A percentile compares a stretch with the other conserved stretches of the same genome.
Evolutionary conservation across 2,329 filamentous ascomycete genomes (phyloP).

Genomic region (Colletotrichum agaves): DNA sequence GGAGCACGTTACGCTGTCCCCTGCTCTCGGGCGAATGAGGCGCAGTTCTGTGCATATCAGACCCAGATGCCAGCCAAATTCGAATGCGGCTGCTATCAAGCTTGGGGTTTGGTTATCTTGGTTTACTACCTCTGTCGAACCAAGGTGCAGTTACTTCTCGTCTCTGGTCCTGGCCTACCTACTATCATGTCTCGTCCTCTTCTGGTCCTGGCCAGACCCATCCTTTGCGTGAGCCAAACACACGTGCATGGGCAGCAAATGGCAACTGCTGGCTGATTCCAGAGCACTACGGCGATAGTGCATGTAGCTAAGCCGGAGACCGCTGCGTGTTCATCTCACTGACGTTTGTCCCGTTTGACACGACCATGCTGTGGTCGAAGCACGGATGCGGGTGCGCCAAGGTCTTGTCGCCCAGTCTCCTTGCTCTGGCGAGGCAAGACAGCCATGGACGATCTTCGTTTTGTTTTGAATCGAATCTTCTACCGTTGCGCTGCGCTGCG

Average conservation of each 20-base stretch:
- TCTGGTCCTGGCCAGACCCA: no score
- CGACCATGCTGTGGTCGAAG: neutral
- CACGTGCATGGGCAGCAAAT: no score
- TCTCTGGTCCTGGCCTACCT: no score
- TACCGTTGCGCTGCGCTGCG: neutral
- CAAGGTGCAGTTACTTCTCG: no score
- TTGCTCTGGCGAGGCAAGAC: neutral
- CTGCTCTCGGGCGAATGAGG: slow-evolving; percentile 29
- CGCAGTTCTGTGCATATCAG: slow-evolving; percentile 30
- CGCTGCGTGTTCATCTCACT: slow-evolving; percentile 26
- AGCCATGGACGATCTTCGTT: neutral
- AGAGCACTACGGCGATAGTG: neutral
- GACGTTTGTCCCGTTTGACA: slow-evolving; percentile 22
- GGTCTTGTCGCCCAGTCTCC: neutral
- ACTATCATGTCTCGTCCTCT: no score
- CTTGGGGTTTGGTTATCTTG: no score
- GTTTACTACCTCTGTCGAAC: no score
- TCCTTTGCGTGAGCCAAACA: no score
- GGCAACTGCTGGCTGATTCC: no score
- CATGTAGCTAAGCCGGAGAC: slow-evolving; percentile 18
- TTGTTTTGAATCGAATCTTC: slow-evolving; percentile 4
- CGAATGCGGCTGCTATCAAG: slow-evolving; percentile 6
- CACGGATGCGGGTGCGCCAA: neutral
- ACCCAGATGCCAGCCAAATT: slow-evolving; percentile 29
- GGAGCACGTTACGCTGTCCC: slow-evolving; percentile 23